Percentiles rank a stretch among this genome's conserved stretches.
Conservation (phyloP, 208 protist genomes). For the Acanthamoeba sp. region DNA sequence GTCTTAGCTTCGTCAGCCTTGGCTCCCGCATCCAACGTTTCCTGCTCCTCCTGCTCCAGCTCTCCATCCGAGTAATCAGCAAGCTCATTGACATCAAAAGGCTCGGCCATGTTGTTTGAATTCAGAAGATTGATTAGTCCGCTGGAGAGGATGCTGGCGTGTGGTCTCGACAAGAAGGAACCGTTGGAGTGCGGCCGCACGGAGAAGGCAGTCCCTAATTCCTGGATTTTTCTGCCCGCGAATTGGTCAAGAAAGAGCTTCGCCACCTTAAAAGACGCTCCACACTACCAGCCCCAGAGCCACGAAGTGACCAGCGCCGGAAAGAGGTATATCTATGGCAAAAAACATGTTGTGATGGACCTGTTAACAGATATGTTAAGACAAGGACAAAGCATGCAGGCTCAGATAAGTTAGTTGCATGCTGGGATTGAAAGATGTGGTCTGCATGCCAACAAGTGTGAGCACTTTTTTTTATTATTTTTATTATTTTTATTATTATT, state of each 20-base stretch:
- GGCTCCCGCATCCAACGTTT: conserved; percentile 13
- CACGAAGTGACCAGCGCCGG: too few species aligned
- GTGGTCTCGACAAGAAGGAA: not conserved
- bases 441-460: too few species aligned
- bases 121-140: not conserved
- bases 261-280: not conserved
- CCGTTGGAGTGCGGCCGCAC: not conserved
- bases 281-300: too few species aligned
- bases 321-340: too few species aligned
- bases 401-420: too few species aligned
- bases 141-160: not conserved
- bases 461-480: too few species aligned
- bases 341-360: too few species aligned
- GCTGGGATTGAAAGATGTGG: too few species aligned
- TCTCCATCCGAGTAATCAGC: conserved; percentile 51
- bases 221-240: not conserved
- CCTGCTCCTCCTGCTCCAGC: conserved; percentile 25
- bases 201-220: not conserved
- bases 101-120: conserved; percentile 5
- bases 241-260: not conserved
- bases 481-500: too few species aligned
- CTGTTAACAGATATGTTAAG: too few species aligned
- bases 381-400: too few species aligned
- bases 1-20: conserved; percentile 24
- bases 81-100: conserved; percentile 34